Evolutionary conservation across 2,329 filamentous ascomycete genomes (phyloP).

Genomic region (Fusarium solani-melongenae): DNA sequence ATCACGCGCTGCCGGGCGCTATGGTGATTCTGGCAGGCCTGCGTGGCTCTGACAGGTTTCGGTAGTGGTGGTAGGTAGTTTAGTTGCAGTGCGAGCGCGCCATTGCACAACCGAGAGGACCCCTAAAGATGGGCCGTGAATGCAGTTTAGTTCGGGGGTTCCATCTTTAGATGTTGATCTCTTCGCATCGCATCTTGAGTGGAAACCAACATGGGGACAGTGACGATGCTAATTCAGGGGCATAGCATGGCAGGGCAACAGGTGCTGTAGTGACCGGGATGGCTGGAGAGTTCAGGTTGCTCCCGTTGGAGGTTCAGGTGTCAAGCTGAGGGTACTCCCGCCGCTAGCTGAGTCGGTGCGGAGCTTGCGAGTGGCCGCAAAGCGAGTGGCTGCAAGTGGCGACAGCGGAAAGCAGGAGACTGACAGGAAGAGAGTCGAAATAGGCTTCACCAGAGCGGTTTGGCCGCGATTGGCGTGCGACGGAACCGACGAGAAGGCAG

Average conservation of each 20-base stretch:
- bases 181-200: neutral
- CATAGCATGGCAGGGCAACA: neutral
- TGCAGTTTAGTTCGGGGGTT: neutral
- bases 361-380: constrained; percentile 11
- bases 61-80: constrained; percentile 7
- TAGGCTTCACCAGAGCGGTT: neutral
- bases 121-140: neutral
- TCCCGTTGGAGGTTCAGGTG: constrained; percentile 25
- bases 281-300: constrained; percentile 28
- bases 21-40: constrained; percentile 12
- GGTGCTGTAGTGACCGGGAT: constrained; percentile 8
- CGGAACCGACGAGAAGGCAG: neutral
- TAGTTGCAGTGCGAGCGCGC: neutral
- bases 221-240: neutral
- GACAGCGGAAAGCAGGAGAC: neutral
- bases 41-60: neutral
- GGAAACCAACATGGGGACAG: neutral
- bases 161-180: neutral
- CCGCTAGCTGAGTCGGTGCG: constrained; percentile 32
- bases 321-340: constrained; percentile 37
- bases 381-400: neutral
- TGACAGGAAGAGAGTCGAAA: neutral
- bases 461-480: constrained; percentile 15
- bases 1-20: constrained; percentile 2
- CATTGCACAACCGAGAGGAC: neutral